Evolutionary conservation across 2,329 filamentous ascomycete species (phyloP), one percentile per base, ranked within the genome.

Genomic region (Pseudocercospora pini-densiflorae): DNA sequence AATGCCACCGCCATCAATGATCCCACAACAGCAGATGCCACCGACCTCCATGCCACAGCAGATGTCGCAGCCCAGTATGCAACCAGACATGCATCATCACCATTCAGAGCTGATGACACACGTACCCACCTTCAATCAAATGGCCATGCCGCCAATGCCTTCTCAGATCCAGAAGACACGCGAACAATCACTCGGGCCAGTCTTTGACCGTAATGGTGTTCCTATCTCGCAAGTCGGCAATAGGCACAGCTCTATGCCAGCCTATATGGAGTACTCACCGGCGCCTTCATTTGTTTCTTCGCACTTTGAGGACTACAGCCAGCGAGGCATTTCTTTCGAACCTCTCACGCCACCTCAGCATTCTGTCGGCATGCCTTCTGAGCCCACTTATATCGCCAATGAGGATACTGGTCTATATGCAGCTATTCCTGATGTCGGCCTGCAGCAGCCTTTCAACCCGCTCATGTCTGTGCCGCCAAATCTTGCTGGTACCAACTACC

Each of bases 201-300:
- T 92, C 68, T 97, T 96, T 83, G 95, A 96, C 80, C 92, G 95
- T 77, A 96, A 95, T 76, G 93, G 93, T 73, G 89, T 97, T 63
- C 92, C 94, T 1, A 87, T 97, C 70, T 86, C 88, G 47, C 92
- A 94, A 76, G 85, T 90, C 61, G 93, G 97, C 81, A 92, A 97
- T 79, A 91, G 95, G 64, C 94, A 98, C 81, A 92, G 94, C 68
- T 99, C 95, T n/a, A 97, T 99, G 93, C 95, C 95, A 59, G 92
- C 93, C 21, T 99, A 97, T 79, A 90, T 98, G 79, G 95, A 99
- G 81, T 99, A 98, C 84, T 99, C 95, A 16, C 95, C 95, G 61
- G 95, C 95, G 0, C 95, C 95, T 2, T 98, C 95, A 1, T 98
- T 98, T 76, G 94, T 97, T 61, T 98, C 95, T n/a, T 98, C 95